These are phyloP conservation scores for Kwoniella shandongensis DNA, from an alignment of 768 basidiomycete species.

Conservation along the genomic window DNA sequence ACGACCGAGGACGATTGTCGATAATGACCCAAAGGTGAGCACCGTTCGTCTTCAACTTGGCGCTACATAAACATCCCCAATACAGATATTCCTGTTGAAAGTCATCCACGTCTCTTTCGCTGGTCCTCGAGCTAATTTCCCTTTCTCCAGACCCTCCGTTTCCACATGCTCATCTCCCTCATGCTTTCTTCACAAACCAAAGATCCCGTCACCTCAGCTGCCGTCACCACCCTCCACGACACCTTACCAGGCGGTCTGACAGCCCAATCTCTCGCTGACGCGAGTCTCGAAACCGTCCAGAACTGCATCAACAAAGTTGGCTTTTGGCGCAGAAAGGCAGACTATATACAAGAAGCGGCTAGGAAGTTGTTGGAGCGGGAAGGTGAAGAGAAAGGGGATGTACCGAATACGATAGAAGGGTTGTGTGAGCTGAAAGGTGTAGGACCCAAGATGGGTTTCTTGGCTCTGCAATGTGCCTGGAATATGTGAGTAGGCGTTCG, in stretches of 20 bases:
- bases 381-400: conserved; percentile 62
- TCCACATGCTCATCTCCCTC: conserved; percentile 81
- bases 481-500: conserved; percentile 24
- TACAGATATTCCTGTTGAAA: no score
- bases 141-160: conserved; percentile 67
- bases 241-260: conserved; percentile 78
- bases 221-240: conserved; percentile 69
- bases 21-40: conserved; percentile 36
- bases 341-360: conserved; percentile 69
- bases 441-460: conserved; percentile 94
- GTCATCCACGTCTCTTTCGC: no score
- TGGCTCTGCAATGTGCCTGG: conserved; percentile 80
- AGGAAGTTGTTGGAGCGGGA: conserved; percentile 63
- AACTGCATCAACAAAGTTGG: conserved; percentile 84
- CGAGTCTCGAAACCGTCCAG: conserved; percentile 65
- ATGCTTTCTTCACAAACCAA: conserved; percentile 97
- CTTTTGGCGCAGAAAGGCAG: conserved; percentile 85
- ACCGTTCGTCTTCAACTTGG: not conserved
- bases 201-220: conserved; percentile 80
- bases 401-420: conserved; percentile 84
- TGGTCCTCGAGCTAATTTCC: no score
- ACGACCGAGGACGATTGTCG: conserved; percentile 29
- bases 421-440: conserved; percentile 85
- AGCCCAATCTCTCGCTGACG: conserved; percentile 66
- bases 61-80: no score